Percentiles rank a stretch among this genome's conserved stretches.
phyloP scores from a whole-genome alignment of 768 basidiomycete genomes.

The Leccinum boreale region DNA sequence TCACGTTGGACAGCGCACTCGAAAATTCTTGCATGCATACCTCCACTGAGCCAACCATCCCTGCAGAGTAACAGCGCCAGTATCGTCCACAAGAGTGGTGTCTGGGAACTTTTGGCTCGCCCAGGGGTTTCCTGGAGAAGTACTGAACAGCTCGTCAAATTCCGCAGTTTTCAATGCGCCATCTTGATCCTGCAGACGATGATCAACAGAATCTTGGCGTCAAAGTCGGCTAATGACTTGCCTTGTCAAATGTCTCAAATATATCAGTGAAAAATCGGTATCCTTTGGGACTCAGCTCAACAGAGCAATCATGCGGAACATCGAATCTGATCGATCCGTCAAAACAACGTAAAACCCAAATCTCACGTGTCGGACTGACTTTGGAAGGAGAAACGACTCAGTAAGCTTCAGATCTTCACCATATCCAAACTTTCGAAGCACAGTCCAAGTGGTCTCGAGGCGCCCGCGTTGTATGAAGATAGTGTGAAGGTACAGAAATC shows the following conservation, averaged over 20 bases:
- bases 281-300: slow-evolving; percentile 90
- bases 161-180: slow-evolving; percentile 84
- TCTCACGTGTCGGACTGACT: slow-evolving; percentile 48
- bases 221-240: slow-evolving; percentile 21
- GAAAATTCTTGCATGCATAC: slow-evolving; percentile 40
- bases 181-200: slow-evolving; percentile 74
- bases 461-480: slow-evolving; percentile 95
- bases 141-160: slow-evolving; percentile 85
- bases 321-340: slow-evolving; percentile 64
- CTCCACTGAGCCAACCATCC: slow-evolving; percentile 99
- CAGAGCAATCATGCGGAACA: slow-evolving; percentile 89
- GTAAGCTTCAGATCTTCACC: slow-evolving; percentile 89
- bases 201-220: not conserved
- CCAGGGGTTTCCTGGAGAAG: slow-evolving; percentile 98
- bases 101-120: slow-evolving; percentile 86
- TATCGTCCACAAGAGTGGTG: slow-evolving; percentile 81
- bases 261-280: slow-evolving; percentile 98
- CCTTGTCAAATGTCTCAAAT: slow-evolving; percentile 95
- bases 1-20: slow-evolving; percentile 1
- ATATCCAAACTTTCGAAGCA: slow-evolving; percentile 92
- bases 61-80: slow-evolving; percentile 90
- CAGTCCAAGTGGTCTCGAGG: slow-evolving; percentile 97
- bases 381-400: slow-evolving; percentile 84
- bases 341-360: slow-evolving; percentile 4
- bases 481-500: slow-evolving; percentile 93